Evolutionary conservation across 805 yeast genomes (phyloP), one percentile per base, ranked within the genome.

Genomic region (Tetrapisispora phaffii): DNA sequence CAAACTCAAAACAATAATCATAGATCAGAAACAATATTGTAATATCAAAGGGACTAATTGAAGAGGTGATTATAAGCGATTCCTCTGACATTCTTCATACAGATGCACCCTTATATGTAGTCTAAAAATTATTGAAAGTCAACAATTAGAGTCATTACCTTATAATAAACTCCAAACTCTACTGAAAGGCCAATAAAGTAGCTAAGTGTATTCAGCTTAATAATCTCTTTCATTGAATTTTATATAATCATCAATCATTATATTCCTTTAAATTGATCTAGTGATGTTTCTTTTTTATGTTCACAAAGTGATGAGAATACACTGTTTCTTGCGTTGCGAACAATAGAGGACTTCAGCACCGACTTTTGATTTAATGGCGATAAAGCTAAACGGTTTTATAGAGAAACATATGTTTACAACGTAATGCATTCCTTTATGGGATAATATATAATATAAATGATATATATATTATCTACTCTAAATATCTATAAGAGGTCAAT

Each of bases 401-500:
- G n/a, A n/a, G n/a, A n/a, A n/a, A n/a, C n/a, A n/a, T n/a, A n/a
- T n/a, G n/a, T n/a, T n/a, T n/a, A n/a, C n/a, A n/a, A n/a, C n/a
- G n/a, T n/a, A n/a, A n/a, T n/a, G n/a, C n/a, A n/a, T n/a, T n/a
- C n/a, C n/a, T 28, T 6, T 28, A 28, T 28, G 13, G 10, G 7
- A 12, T 12, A 15, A n/a, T 32, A 32, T 7, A 9, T 32, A n/a
- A 7, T 21, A 3, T 13, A 22, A 22, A 22, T 13, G 2, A 35
- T 3, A 17, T 15, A 16, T 12, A n/a, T 21, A 12, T 10, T 10
- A 20, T 4, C 23, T 65, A 90, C 67, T 93, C 99, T 42, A 80
- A 76, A 62, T 86, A 93, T 52, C 95, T 80, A 54, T 78, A 79
- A 34, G 78, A 77, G 1, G 97, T 95, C 40, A 89, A 66, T 2